Percentiles rank a stretch among this genome's conserved stretches.
Conservation (phyloP, 2,329 filamentous ascomycete genomes). For the Sarocladium brachiariae region DNA sequence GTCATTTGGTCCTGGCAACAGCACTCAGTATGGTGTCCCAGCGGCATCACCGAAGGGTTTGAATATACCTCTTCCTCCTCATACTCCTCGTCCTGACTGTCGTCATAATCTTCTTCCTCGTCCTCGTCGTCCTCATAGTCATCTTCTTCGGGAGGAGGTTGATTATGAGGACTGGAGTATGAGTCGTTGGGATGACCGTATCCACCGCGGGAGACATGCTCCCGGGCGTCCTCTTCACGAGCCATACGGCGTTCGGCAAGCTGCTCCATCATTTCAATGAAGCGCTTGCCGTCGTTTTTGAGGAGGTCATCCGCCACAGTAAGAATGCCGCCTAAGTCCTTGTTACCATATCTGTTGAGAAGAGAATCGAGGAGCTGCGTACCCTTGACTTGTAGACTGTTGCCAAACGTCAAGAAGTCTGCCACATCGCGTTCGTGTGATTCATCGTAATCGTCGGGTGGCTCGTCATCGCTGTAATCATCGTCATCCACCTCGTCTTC, state of each 20-base stretch:
- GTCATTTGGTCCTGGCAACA: conserved; percentile 82
- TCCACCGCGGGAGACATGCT: conserved; percentile 50
- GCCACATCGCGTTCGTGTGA: conserved; percentile 59
- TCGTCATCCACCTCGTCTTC: conserved; percentile 50
- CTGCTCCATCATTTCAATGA: conserved; percentile 99
- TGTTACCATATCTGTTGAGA: conserved; percentile 39
- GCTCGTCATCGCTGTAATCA: conserved; percentile 59
- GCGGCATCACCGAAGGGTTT: conserved; percentile 32
- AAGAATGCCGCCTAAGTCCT: conserved; percentile 79
- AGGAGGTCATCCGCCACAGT: conserved; percentile 97
- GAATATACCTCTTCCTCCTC: conserved; percentile 69
- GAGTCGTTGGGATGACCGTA: conserved; percentile 55
- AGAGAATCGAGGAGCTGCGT: conserved; percentile 41
- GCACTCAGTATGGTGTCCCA: conserved; percentile 35
- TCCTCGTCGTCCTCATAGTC: conserved; percentile 61
- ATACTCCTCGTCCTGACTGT: conserved; percentile 55
- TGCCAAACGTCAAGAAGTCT: conserved; percentile 96
- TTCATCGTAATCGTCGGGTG: conserved; percentile 53
- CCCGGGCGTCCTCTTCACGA: conserved; percentile 77
- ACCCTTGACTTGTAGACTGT: conserved; percentile 90
- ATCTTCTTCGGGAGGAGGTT: conserved; percentile 71
- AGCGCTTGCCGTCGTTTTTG: conserved; percentile 98
- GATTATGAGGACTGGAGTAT: conserved; percentile 57
- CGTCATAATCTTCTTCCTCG: conserved; percentile 52
- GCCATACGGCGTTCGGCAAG: conserved; percentile 95